A percentile compares a stretch with the other conserved stretches of the same genome.
Evolutionary conservation across 805 yeast species (phyloP).

Genomic region (Kodamaea restingae): DNA sequence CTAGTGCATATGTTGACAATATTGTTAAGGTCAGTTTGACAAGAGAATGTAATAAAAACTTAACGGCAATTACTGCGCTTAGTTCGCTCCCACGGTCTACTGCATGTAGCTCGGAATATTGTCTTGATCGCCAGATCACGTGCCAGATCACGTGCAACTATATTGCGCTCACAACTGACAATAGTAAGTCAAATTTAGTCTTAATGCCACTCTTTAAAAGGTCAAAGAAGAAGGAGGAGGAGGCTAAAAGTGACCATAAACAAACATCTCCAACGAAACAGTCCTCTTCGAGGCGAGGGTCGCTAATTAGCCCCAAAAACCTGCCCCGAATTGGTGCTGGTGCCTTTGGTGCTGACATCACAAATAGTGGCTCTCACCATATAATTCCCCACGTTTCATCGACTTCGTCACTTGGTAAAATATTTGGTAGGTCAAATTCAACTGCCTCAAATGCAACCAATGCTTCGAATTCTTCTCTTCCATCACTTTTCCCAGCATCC

Average conservation of each 20-base stretch:
- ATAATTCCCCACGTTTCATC: neutral
- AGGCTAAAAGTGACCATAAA: neutral
- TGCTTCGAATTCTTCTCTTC: constrained; percentile 1
- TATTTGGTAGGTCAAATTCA: neutral
- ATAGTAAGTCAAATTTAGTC: neutral
- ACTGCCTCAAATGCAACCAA: neutral
- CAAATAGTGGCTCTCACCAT: neutral
- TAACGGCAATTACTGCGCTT: too few species aligned
- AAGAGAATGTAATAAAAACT: too few species aligned
- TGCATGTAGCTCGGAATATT: too few species aligned
- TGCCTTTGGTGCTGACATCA: too few species aligned
- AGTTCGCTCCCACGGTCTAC: too few species aligned
- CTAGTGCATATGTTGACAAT: too few species aligned
- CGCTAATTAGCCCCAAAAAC: neutral
- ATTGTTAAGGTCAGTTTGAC: too few species aligned
- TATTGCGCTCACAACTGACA: neutral
- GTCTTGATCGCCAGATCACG: too few species aligned
- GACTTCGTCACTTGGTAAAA: neutral
- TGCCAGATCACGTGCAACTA: neutral
- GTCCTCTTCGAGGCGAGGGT: neutral
- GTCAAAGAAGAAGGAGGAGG: constrained; percentile 12
- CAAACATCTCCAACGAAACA: neutral
- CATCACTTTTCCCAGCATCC: neutral
- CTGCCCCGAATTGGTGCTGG: neutral
- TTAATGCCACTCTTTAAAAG: constrained; percentile 11